These are phyloP conservation scores for Yamadazyma insecticola DNA, from an alignment of 805 yeast species.

Conservation along the genomic window DNA sequence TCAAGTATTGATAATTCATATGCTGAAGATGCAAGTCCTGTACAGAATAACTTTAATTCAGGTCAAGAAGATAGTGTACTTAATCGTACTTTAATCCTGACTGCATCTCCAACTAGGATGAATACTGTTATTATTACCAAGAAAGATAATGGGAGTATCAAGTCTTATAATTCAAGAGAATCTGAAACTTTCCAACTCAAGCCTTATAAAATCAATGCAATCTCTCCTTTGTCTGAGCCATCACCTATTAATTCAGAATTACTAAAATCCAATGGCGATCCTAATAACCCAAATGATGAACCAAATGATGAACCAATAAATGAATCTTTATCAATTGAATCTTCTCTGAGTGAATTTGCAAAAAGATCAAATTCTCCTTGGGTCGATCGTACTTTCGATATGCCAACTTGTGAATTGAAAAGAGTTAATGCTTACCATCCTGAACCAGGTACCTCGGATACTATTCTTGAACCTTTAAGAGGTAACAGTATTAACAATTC, in stretches of 20 bases:
- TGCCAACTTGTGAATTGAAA: too few relatives aligned
- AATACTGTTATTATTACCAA: constrained; percentile 7
- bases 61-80: constrained; percentile 13
- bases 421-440: too few relatives aligned
- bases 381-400: too few relatives aligned
- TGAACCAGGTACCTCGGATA: constrained; percentile 1
- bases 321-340: too few relatives aligned
- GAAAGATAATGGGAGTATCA: too few relatives aligned
- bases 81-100: constrained; percentile 13
- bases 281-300: too few relatives aligned
- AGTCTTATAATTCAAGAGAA: too few relatives aligned
- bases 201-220: constrained; percentile 6
- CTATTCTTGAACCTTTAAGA: constrained; percentile 14
- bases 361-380: too few relatives aligned
- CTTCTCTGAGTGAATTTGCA: too few relatives aligned
- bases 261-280: not conserved
- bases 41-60: too few relatives aligned
- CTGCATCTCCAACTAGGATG: constrained; percentile 7
- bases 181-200: not conserved
- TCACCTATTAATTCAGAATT: not conserved
- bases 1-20: not conserved
- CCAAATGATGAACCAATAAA: too few relatives aligned
- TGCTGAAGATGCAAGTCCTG: too few relatives aligned
- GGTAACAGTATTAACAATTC: constrained; percentile 5
- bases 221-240: constrained; percentile 12